These are phyloP conservation scores for Tuber microsphaerosporum DNA, from an alignment of 495 filamentous ascomycete genomes.

Conservation along the genomic window DNA sequence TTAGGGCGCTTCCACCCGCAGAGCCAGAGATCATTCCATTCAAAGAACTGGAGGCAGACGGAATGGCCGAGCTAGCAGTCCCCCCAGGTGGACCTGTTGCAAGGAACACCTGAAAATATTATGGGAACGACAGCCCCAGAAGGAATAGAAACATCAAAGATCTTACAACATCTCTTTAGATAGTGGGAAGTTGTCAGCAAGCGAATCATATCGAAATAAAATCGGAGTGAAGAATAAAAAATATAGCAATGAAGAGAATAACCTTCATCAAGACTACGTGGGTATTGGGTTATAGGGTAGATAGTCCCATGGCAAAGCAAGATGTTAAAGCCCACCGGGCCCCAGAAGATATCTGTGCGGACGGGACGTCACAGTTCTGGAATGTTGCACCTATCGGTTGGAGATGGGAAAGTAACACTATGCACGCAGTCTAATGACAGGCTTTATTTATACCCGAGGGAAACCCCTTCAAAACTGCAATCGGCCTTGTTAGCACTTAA, in stretches of 20 bases:
- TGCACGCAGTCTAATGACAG: slow-evolving; percentile 5
- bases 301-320: background rate
- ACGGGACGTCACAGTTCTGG: background rate
- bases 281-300: background rate
- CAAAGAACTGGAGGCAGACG: slow-evolving; percentile 4
- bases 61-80: background rate
- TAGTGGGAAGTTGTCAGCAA: slow-evolving; percentile 2
- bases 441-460: slow-evolving; percentile 7
- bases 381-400: slow-evolving; percentile 17
- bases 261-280: background rate
- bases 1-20: background rate
- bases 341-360: background rate
- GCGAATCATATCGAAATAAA: background rate
- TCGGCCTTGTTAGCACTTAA: background rate
- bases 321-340: background rate
- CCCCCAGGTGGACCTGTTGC: slow-evolving; percentile 17
- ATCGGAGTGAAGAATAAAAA: background rate
- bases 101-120: slow-evolving; percentile 10
- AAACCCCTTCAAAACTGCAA: slow-evolving; percentile 11
- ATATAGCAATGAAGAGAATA: background rate
- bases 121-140: slow-evolving; percentile 10
- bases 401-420: slow-evolving; percentile 17
- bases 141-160: slow-evolving; percentile 17
- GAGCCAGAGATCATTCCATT: slow-evolving; percentile 2
- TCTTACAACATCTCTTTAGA: slow-evolving; percentile 22